Evolutionary conservation across 2,329 filamentous ascomycete genomes (phyloP), one percentile per base, ranked within the genome.

Genomic region (Apiospora marii): DNA sequence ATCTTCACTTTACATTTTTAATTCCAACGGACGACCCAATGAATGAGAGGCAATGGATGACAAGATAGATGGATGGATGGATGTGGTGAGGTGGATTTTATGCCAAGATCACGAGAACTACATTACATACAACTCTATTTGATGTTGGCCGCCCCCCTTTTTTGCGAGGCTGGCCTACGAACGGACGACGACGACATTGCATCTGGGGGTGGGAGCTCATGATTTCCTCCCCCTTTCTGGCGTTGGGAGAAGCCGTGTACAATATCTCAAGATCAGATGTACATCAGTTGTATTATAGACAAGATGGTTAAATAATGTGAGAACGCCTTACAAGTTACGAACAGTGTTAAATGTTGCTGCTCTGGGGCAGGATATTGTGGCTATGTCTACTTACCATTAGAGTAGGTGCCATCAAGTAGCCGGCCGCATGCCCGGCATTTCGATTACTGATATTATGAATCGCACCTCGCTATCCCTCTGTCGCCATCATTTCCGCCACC

Each of bases 251-350:
- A 64, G 58, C 34, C 30, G 51, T 61, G 53, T 61, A 37, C 53
- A 61, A 61, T 61, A 61, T 37, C 30, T 61, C 30, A n/a, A 37
- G 37, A 37, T 34, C 53, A 61, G 19, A 41, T 64, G 58, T 64
- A 64, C 58, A 64, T 64, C 58, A 41, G n/a, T 41, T 64, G 58
- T 64, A 64, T 64, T 41, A 64, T 64, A 64, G 58, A 64, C 34
- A 64, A 64, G 22, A n/a, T 41, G 58, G 8, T 41, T 64, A 12
- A 61, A 64, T 64, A 37, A 64, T 64, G 34, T 64, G 58, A 64
- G 16, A 8, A 41, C 58, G 34, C 30, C 58, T 41, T 41, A 10
- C 22, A 41, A 8, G 4, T 13, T n/a, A n/a, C 41, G 58, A 41
- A n/a, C 34, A 37, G 19, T 10, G 14, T 10, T 19, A 34, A 37